phyloP scores from a whole-genome alignment of 257 asterid species.

The Solanum tacnaense region DNA sequence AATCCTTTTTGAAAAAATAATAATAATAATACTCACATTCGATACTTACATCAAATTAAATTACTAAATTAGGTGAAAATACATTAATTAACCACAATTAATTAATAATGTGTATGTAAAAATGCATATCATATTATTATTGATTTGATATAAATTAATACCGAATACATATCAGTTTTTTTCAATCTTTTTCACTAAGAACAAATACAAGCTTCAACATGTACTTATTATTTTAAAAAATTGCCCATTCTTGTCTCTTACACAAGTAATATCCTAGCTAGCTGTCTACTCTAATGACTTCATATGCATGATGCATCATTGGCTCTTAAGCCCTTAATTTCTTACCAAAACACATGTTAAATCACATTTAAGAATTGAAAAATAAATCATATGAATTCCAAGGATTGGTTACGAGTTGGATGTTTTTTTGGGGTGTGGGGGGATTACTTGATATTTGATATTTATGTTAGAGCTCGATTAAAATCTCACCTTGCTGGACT shows the following conservation, averaged over 20 bases:
- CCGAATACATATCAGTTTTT: neutral
- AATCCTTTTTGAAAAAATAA: too few relatives aligned
- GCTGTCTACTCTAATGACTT: neutral
- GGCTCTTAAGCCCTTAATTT: neutral
- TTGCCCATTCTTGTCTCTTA: neutral
- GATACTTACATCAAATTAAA: neutral
- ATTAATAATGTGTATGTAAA: neutral
- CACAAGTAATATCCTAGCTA: neutral
- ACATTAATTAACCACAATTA: neutral
- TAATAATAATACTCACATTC: neutral
- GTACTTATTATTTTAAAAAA: neutral
- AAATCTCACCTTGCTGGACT: neutral
- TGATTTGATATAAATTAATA: neutral
- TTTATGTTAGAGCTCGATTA: neutral
- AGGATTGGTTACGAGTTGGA: neutral
- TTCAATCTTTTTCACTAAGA: neutral
- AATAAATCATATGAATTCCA: neutral
- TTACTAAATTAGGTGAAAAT: neutral
- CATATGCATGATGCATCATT: neutral
- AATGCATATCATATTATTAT: neutral
- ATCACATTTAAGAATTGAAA: neutral
- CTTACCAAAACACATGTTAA: neutral
- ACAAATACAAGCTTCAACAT: neutral
- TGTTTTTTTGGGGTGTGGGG: neutral
- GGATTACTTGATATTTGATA: neutral